Evolutionary conservation across 1,284 basidiomycete genomes (phyloP).

Genomic region (Sanghuangporus weigelae): DNA sequence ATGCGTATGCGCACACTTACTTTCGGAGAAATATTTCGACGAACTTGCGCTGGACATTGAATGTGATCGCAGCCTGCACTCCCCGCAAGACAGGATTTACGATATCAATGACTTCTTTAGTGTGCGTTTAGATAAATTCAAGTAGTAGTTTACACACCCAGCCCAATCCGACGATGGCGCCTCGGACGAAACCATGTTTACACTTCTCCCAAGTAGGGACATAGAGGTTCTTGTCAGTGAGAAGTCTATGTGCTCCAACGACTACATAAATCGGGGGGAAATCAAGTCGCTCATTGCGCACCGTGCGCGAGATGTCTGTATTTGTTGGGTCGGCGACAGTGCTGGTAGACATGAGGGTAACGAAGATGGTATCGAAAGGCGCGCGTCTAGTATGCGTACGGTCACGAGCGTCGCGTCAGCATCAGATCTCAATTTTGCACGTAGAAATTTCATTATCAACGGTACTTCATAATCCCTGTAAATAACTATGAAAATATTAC

Average conservation of each 20-base stretch:
- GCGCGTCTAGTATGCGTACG: no score
- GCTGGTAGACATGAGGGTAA: background rate
- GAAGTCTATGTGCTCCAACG: conserved; percentile 69
- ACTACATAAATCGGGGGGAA: conserved; percentile 72
- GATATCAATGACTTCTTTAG: background rate
- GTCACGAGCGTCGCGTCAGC: no score
- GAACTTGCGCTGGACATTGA: conserved; percentile 57
- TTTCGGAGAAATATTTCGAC: conserved; percentile 58
- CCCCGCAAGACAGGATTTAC: background rate
- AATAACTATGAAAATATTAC: no score
- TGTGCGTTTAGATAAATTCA: background rate
- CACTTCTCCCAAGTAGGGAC: conserved; percentile 74
- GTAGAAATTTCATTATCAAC: no score
- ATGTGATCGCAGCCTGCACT: conserved; percentile 53
- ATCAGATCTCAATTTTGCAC: no score
- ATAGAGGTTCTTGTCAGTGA: conserved; percentile 59
- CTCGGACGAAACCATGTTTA: conserved; percentile 58
- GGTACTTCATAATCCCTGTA: no score
- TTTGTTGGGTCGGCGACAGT: background rate
- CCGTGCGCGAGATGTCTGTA: background rate
- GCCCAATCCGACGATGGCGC: conserved; percentile 51
- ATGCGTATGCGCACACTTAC: conserved; percentile 32
- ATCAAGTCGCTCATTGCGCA: conserved; percentile 39
- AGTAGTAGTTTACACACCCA: conserved; percentile 48
- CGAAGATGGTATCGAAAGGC: no score